Conservation (phyloP, 2,329 filamentous ascomycete genomes). For the Monilinia fructicola region DNA sequence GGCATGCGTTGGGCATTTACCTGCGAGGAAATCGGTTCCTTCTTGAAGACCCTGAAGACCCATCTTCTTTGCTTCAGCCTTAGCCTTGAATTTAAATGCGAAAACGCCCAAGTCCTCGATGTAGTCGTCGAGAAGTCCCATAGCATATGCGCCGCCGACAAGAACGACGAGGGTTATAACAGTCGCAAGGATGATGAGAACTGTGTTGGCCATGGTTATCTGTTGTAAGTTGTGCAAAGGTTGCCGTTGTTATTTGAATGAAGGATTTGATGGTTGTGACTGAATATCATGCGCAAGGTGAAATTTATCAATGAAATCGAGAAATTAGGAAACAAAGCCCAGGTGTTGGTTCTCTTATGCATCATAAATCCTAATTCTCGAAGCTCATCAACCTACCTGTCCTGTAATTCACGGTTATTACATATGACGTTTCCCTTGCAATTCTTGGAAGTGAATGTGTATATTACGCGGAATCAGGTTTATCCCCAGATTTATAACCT, state of each 20-base stretch:
- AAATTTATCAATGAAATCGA: background rate
- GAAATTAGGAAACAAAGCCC: background rate
- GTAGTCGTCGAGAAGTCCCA: conserved; percentile 43
- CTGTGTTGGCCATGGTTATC: conserved; percentile 22
- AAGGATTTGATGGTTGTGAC: background rate
- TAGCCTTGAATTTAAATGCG: conserved; percentile 45
- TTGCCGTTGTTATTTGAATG: background rate
- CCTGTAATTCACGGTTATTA: background rate
- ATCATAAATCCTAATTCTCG: background rate
- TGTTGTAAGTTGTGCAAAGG: background rate
- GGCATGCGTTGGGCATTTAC: conserved; percentile 32
- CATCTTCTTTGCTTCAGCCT: conserved; percentile 45
- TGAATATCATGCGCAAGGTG: background rate
- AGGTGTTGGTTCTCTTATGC: background rate
- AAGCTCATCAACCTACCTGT: background rate
- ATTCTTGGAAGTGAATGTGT: conserved; percentile 17
- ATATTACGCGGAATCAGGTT: conserved; percentile 17
- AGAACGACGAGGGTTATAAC: conserved; percentile 40
- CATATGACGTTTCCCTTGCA: conserved; percentile 17
- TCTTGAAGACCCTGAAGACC: conserved; percentile 44
- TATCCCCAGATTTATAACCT: background rate
- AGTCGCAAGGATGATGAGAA: conserved; percentile 39
- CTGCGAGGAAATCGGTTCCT: conserved; percentile 44
- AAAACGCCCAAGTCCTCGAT: conserved; percentile 44
- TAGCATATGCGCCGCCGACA: conserved; percentile 42